Percentiles rank a stretch among this genome's conserved stretches.
These are phyloP conservation scores for Phytophthora pluvialis DNA, from an alignment of 352 stramenopile species.

Conservation along the genomic window DNA sequence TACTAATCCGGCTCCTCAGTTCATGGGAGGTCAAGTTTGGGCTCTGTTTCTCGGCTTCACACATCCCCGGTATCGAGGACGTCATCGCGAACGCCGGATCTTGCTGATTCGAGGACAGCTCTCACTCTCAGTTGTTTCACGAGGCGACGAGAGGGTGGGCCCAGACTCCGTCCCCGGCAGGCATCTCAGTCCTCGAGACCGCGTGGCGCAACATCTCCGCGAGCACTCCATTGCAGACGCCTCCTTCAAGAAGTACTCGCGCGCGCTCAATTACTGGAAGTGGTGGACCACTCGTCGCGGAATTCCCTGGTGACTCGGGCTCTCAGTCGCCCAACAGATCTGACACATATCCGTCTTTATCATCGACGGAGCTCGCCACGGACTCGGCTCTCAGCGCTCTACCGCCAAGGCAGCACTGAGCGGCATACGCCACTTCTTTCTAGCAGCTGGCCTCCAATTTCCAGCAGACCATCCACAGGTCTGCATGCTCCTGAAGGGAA, in stretches of 20 bases:
- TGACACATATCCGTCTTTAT: no score
- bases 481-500: no score
- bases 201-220: background rate
- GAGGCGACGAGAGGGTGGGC: background rate
- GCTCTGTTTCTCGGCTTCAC: constrained; percentile 8
- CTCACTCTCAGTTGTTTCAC: no score
- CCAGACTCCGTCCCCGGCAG: background rate
- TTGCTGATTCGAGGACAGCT: background rate
- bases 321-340: no score
- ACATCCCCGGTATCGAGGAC: constrained; percentile 7
- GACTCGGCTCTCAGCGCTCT: no score
- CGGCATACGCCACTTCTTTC: no score
- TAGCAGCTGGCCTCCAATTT: no score
- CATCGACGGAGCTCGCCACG: no score
- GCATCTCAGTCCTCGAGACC: background rate
- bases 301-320: no score
- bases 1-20: background rate
- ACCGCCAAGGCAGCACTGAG: no score
- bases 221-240: background rate
- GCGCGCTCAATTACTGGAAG: background rate
- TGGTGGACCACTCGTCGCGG: background rate
- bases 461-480: no score
- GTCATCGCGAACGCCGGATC: background rate
- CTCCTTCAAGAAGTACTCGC: background rate
- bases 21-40: background rate